These are phyloP conservation scores for Abelmoschus esculentus DNA, from an alignment of 345 rosid species.

Conservation along the genomic window DNA sequence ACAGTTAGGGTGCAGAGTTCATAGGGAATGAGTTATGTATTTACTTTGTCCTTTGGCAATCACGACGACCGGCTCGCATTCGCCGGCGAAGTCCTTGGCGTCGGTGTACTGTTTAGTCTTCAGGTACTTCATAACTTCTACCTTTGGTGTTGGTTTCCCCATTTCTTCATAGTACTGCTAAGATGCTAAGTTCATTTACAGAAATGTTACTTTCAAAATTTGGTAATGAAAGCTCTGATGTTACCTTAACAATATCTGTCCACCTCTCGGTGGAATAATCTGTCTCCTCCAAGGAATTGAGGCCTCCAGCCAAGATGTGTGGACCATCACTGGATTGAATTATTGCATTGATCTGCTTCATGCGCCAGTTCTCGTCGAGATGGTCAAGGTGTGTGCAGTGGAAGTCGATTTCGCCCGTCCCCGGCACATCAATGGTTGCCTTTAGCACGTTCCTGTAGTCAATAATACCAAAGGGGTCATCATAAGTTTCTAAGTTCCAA, in stretches of 20 bases:
- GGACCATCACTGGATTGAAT: constrained; percentile 52
- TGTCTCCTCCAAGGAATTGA: constrained; percentile 72
- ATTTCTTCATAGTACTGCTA: constrained; percentile 83
- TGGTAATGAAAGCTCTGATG: neutral
- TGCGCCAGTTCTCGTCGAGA: constrained; percentile 84
- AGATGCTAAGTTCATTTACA: neutral
- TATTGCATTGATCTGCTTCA: constrained; percentile 81
- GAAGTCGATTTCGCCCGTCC: constrained; percentile 70
- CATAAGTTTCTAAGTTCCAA: neutral
- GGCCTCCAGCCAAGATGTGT: constrained; percentile 77
- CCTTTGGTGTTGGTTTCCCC: constrained; percentile 87
- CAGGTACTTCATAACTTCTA: constrained; percentile 73
- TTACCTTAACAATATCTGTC: constrained; percentile 83
- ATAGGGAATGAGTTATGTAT: neutral
- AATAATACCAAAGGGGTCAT: neutral
- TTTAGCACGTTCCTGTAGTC: constrained; percentile 64
- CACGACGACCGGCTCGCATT: constrained; percentile 81
- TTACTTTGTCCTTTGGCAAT: constrained; percentile 96
- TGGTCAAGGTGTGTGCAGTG: constrained; percentile 89
- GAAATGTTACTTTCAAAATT: neutral
- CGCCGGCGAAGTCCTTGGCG: constrained; percentile 88
- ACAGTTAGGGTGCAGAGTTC: too few species aligned
- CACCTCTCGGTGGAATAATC: constrained; percentile 77
- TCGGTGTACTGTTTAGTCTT: constrained; percentile 68
- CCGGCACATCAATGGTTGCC: constrained; percentile 72